Evolutionary conservation across 352 stramenopile genomes (phyloP).

Genomic region (Halophytophthora polymorphica): DNA sequence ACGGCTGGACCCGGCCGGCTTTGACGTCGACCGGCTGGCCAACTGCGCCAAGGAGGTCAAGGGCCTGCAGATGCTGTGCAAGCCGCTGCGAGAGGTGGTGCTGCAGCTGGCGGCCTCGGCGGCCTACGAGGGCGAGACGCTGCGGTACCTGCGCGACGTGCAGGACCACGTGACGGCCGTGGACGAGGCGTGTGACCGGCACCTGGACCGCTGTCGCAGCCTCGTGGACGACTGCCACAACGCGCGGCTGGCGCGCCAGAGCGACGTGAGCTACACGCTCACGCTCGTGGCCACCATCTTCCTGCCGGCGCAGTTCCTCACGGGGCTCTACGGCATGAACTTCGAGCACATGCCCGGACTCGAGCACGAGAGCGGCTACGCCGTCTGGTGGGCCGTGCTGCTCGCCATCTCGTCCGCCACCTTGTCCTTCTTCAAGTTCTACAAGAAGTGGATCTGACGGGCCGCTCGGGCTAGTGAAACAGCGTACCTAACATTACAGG

Average conservation of each 20-base stretch:
- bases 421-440: constrained; percentile 62
- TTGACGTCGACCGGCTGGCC: constrained; percentile 57
- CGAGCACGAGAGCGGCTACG: constrained; percentile 69
- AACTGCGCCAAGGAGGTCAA: constrained; percentile 71
- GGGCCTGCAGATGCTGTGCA: constrained; percentile 69
- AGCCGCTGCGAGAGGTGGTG: constrained; percentile 69
- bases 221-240: constrained; percentile 73
- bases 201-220: constrained; percentile 63
- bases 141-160: constrained; percentile 81
- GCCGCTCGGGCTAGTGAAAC: no score
- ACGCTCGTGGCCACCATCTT: constrained; percentile 82
- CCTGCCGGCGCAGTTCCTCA: constrained; percentile 84
- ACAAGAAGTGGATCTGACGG: constrained; percentile 57
- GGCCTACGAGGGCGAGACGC: constrained; percentile 67
- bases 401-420: constrained; percentile 41
- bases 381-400: constrained; percentile 73
- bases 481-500: no score
- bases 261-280: constrained; percentile 76
- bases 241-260: constrained; percentile 57
- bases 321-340: constrained; percentile 89
- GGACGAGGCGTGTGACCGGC: constrained; percentile 76
- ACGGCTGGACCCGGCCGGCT: constrained; percentile 46
- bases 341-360: constrained; percentile 87
- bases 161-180: constrained; percentile 83
- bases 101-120: constrained; percentile 66